Evolutionary conservation across 805 yeast species (phyloP), one percentile per base, ranked within the genome.

Genomic region (Wickerhamomyces bovis): DNA sequence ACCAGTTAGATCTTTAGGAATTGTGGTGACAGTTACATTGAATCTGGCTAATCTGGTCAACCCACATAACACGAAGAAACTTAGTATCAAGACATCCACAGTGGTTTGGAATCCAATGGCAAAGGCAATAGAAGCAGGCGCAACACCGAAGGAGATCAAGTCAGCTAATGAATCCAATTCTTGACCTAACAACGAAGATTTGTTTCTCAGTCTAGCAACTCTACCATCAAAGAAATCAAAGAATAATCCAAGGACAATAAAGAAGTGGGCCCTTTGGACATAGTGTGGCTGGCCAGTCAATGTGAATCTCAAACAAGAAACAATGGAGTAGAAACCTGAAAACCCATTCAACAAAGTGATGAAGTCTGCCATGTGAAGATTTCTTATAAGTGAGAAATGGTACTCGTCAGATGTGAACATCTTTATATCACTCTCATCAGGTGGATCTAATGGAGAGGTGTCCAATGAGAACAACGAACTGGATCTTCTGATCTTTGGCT

Each of bases 91-190:
- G 4, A 83, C 85, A 63, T 94, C 99, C 15, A 82, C 62, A 0
- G 95, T 85, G 6, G 96, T 72, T 60, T 87, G 87, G 63, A 90
- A 80, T 5, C 99, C 99, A 61, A 90, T 78, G 41, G 90, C 81
- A 65, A 89, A 94, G 4, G 95, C 99, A 64, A 88, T 83, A 15
- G 89, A 75, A 4, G 97, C 96, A 2, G 99, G 99, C 2, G 96
- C 90, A 30, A 92, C 96, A 52, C 97, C 95, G 64, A 94, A 94
- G 12, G 96, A 87, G 33, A 92, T 78, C 59, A 94, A 78, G 68
- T 94, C 99, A 20, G 99, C 99, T 57, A 94, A 76, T 1, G 97
- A 90, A 64, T 94, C 99, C 59, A 94, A 78, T 69, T 94, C 99
- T 68, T 94, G 98, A 50, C 99, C 99, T 86, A 94, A 87, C 46